Evolutionary conservation across 2,329 filamentous ascomycete genomes (phyloP), one percentile per base, ranked within the genome.

Genomic region (Pezizomycotina sp.): DNA sequence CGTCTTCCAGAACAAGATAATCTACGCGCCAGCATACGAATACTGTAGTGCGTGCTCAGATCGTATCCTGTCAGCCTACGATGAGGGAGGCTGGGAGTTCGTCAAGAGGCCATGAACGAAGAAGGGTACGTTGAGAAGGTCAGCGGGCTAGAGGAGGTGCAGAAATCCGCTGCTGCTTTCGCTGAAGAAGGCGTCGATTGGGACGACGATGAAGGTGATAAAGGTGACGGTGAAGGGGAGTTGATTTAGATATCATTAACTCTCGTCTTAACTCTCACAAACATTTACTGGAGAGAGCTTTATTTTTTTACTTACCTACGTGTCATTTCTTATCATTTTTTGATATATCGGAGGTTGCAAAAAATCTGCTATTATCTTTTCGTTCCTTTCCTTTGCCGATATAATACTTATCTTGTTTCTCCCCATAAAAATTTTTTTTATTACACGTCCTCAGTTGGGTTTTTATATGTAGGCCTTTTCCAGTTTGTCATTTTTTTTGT

Each of bases 21-120:
- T 89, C 47, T 71, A 68, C 34, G 79, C 79, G 6, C 66, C 71
- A 48, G 76, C 77, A 0, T 91, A 84, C 55, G 74, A 82, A 38
- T 75, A 73, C 55, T 91, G 81, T 57, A 82, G 77, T 31, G 81
- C 78, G 2, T 91, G 81, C 52, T 81, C 77, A 46, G 66, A 68
- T 21, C 70, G 66, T 27, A 71, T 91, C 18, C 56, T 86, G 1
- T 62, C 66, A 0, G 70, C 71, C 1, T 89, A 84, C 53, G 64
- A 69, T 28, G 55, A 58, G 2, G 68, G 74, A 28, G 75, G 74
- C 0, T 91, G 80, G 79, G 68, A 62, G 0, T 91, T 91, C 54
- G 70, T 89, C 21, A 75, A 75, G 60, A 65, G 65, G 80, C 80
- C 0, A 58, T 89, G 9, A 69, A 72, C 42, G 76, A 84, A 56